Percentiles rank a stretch among this genome's conserved stretches.
Conservation (phyloP, 108 stramenopile species). For the Cyclostephanos tholiformis region DNA sequence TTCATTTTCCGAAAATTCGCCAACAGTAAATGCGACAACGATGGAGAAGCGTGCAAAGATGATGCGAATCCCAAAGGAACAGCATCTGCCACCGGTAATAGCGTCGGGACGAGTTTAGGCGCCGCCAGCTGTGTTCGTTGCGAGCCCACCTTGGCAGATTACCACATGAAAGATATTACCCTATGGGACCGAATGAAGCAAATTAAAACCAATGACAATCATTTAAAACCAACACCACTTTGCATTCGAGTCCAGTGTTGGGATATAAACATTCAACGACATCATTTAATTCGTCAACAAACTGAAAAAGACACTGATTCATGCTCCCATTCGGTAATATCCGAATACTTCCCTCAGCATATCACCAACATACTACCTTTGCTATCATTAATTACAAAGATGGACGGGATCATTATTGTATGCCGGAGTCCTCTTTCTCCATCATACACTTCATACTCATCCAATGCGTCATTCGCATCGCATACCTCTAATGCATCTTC, state of each 20-base stretch:
- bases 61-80: slow-evolving; percentile 1
- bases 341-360: not conserved
- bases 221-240: not conserved
- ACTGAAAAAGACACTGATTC: not conserved
- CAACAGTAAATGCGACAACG: not conserved
- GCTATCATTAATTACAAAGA: slow-evolving; percentile 19
- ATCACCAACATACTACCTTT: slow-evolving; percentile 19
- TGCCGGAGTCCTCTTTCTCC: slow-evolving; percentile 27
- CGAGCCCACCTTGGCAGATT: slow-evolving; percentile 34
- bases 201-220: not conserved
- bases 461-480: slow-evolving; percentile 14
- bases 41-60: not conserved
- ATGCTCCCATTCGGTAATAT: slow-evolving; percentile 9
- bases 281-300: slow-evolving; percentile 6
- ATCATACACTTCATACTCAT: slow-evolving; percentile 1
- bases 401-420: slow-evolving; percentile 24
- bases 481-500: slow-evolving; percentile 7
- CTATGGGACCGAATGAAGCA: not conserved
- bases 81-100: slow-evolving; percentile 4
- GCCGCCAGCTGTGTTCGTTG: not conserved
- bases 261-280: slow-evolving; percentile 30
- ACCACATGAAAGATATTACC: slow-evolving; percentile 32
- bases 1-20: slow-evolving; percentile 17
- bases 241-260: slow-evolving; percentile 32
- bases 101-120: slow-evolving; percentile 20